Conservation (phyloP, 192 early-diverging fungal species). For the Backusella mclennaniae region DNA sequence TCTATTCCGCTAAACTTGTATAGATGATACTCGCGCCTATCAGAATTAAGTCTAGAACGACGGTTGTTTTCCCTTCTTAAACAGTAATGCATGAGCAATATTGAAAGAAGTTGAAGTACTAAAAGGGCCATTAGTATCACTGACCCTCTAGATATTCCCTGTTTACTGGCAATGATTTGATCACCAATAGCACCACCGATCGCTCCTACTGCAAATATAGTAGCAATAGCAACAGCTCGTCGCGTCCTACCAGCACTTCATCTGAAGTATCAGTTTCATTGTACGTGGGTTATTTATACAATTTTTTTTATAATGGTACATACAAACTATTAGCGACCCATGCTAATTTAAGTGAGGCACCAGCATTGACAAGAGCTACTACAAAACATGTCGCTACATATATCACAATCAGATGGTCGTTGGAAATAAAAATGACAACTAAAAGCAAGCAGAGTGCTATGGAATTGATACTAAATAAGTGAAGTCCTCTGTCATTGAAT, state of each 20-base stretch:
- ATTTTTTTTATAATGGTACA: neutral
- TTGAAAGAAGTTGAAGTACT: constrained; percentile 8
- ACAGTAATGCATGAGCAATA: constrained; percentile 5
- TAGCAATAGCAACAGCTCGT: constrained; percentile 16
- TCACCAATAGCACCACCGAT: constrained; percentile 33
- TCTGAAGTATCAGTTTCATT: neutral
- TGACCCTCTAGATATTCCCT: neutral
- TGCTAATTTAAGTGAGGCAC: constrained; percentile 8
- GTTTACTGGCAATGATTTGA: constrained; percentile 12
- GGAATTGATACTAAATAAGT: constrained; percentile 13
- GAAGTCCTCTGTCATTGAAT: neutral
- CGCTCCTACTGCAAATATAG: constrained; percentile 26
- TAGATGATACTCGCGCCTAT: constrained; percentile 20
- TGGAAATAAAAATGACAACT: constrained; percentile 8
- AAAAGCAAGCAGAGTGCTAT: constrained; percentile 3
- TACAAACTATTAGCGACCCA: constrained; percentile 23
- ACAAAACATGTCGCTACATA: constrained; percentile 16
- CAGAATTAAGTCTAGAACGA: constrained; percentile 10
- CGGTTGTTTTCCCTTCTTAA: constrained; percentile 23
- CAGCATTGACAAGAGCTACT: neutral
- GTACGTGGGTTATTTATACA: neutral
- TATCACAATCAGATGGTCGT: neutral
- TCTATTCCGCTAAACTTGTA: constrained; percentile 20
- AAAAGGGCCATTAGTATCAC: neutral
- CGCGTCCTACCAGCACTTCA: constrained; percentile 18